Base-by-base conservation (phyloP, 1,284 basidiomycete species). In the Ceratobasidium sp. region DNA sequence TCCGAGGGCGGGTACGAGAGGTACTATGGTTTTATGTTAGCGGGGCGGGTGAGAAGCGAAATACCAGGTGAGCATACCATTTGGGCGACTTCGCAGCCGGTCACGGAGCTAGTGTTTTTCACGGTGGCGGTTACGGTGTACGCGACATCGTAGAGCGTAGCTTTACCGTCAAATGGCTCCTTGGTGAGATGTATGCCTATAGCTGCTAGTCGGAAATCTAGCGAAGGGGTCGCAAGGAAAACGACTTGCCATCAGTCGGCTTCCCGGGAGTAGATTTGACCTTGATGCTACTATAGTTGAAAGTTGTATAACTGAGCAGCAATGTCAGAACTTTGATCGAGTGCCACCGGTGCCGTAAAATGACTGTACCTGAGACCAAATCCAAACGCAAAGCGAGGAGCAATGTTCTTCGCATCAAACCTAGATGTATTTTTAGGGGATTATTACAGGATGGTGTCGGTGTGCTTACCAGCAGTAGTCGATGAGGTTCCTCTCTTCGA, bases 401-500 rank as follows among this genome's bases (percentile, higher is more conserved):
- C 76, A 67, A 82, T 81, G 74, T 77, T 76, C 52, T 67, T 73
- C 18, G 77, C 69, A 57, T 83, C 80, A 77, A 84, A 63, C 61
- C 44, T 63, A 26, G 18, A 21, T 5, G n/a, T 21, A 26, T 16
- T 16, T 72, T 16, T 13, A 21, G n/a, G n/a, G n/a, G n/a, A n/a
- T n/a, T n/a, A n/a, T n/a, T 57, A 26, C 26, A 41, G 41, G 14
- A 47, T 47, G 35, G 41, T 30, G 14, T n/a, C 7, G 7, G 7
- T n/a, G n/a, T n/a, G n/a, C 70, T n/a, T 75, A 76, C 58, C 73
- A 73, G 28, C 73, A 72, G 57, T 75, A 76, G 64, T 77, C 76
- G 43, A 75, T 63, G 23, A 76, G 55, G 8, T 75, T 54, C 82
- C 85, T 87, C 76, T 94, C 92, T 3, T 83, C 87, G 80, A 94